These are phyloP conservation scores for Biscogniauxia marginata DNA, from an alignment of 2,329 filamentous ascomycete species.

Conservation along the genomic window DNA sequence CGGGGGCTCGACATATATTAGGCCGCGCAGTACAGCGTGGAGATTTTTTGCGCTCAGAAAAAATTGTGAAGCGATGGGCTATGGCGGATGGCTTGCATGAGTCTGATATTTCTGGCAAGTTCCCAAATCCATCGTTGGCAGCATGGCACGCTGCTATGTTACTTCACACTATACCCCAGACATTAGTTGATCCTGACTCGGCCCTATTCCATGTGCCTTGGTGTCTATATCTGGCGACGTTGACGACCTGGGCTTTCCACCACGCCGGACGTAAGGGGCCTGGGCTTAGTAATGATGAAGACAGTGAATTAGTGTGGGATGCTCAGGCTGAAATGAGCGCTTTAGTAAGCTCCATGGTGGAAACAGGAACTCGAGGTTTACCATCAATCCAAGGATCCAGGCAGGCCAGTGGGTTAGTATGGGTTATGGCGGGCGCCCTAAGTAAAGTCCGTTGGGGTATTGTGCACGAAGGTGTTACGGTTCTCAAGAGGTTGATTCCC, in stretches of 20 bases:
- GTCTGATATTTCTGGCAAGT: no score
- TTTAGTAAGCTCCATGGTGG: slow-evolving; percentile 40
- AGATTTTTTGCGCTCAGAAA: slow-evolving; percentile 51
- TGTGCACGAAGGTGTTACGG: slow-evolving; percentile 60
- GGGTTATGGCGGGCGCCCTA: slow-evolving; percentile 54
- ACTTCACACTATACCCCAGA: slow-evolving; percentile 47
- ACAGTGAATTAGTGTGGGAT: slow-evolving; percentile 51
- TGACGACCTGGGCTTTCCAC: slow-evolving; percentile 59
- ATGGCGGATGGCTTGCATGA: no score
- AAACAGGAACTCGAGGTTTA: slow-evolving; percentile 34
- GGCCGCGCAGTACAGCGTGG: slow-evolving; percentile 50
- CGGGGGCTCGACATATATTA: slow-evolving; percentile 57
- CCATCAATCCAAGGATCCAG: slow-evolving; percentile 39
- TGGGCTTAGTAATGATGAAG: slow-evolving; percentile 33
- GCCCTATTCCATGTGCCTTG: slow-evolving; percentile 61
- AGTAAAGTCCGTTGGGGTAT: slow-evolving; percentile 61
- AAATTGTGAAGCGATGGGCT: slow-evolving; percentile 51
- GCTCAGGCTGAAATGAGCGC: slow-evolving; percentile 47
- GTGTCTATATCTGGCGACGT: slow-evolving; percentile 59
- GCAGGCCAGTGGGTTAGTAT: slow-evolving; percentile 51
- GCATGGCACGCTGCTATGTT: slow-evolving; percentile 55
- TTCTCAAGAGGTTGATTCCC: slow-evolving; percentile 37
- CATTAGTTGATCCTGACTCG: slow-evolving; percentile 50
- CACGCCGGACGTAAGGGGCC: slow-evolving; percentile 33
- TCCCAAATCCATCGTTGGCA: slow-evolving; percentile 33